A percentile compares a stretch with the other conserved stretches of the same genome.
phyloP scores from a whole-genome alignment of 805 yeast genomes.

The Soucietia sequanensis region DNA sequence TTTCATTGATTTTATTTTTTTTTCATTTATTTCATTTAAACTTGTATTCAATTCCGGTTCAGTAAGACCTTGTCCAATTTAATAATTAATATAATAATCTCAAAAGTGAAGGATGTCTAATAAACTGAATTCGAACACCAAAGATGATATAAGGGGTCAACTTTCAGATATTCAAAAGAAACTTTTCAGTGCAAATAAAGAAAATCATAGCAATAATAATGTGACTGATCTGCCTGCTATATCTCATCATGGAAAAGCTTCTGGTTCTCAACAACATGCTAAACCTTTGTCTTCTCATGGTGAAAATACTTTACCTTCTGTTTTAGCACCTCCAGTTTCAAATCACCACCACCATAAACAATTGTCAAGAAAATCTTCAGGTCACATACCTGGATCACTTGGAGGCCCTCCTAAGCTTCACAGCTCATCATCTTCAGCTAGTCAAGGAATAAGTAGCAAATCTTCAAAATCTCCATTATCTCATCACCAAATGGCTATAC shows the following conservation, averaged over 20 bases:
- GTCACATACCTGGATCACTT: no score
- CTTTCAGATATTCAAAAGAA: constrained; percentile 37
- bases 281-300: neutral
- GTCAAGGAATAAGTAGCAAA: neutral
- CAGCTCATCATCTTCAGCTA: no score
- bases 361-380: neutral
- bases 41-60: no score
- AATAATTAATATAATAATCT: no score
- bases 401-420: no score
- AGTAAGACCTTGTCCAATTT: no score
- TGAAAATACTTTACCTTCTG: neutral
- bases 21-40: no score
- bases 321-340: constrained; percentile 1
- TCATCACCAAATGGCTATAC: constrained; percentile 11
- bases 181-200: constrained; percentile 21
- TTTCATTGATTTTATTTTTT: no score
- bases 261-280: no score
- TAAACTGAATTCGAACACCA: no score
- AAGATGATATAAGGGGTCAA: constrained; percentile 37
- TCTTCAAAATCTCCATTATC: constrained; percentile 2
- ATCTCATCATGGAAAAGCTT: neutral
- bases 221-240: neutral
- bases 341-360: no score
- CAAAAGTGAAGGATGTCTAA: no score
- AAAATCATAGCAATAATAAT: constrained; percentile 1